A percentile compares a stretch with the other conserved stretches of the same genome.
Evolutionary conservation across 2,329 filamentous ascomycete species (phyloP).

Genomic region (Penicillium expansum): DNA sequence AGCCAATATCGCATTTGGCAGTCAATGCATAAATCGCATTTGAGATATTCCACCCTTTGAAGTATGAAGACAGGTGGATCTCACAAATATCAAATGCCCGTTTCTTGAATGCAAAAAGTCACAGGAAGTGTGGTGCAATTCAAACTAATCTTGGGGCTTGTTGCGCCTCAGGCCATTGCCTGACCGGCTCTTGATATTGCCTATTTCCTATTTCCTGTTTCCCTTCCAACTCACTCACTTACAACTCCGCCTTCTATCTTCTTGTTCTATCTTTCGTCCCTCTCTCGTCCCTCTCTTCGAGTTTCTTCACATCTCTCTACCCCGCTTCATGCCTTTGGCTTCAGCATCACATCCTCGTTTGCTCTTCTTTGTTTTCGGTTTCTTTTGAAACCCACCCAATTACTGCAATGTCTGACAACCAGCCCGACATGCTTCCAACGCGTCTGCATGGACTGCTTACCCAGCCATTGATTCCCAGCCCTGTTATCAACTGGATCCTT

Average conservation of each 20-base stretch:
- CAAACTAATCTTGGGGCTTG: background rate
- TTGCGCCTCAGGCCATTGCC: background rate
- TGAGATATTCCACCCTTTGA: background rate
- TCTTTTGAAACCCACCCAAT: background rate
- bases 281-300: background rate
- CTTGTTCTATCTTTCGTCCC: background rate
- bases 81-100: background rate
- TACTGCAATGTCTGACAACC: background rate
- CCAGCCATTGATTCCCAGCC: constrained; percentile 72
- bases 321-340: background rate
- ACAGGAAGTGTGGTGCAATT: background rate
- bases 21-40: background rate
- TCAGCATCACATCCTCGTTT: background rate
- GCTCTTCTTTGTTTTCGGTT: background rate
- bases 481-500: constrained; percentile 71
- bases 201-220: background rate
- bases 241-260: background rate
- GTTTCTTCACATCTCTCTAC: background rate
- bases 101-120: background rate
- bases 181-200: background rate
- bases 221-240: background rate
- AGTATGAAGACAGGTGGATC: constrained; percentile 3
- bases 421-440: background rate
- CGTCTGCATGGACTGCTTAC: constrained; percentile 66
- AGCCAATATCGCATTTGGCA: background rate